Evolutionary conservation across 257 asterid species (phyloP), one percentile per base, ranked within the genome.

Genomic region (Lithospermum erythrorhizon): DNA sequence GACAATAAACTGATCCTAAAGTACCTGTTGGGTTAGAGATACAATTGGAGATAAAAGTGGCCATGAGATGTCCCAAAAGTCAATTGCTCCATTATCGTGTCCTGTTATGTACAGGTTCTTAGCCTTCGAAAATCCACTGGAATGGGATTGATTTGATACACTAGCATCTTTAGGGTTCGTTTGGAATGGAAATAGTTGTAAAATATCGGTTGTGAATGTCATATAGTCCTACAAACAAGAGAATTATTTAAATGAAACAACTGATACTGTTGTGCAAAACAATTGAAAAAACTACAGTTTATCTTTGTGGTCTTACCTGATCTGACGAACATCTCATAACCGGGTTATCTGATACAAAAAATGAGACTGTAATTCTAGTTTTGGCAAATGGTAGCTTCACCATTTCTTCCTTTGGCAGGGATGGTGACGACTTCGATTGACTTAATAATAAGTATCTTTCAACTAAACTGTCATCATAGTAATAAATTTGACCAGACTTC

Each of bases 11-110:
- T 55, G 35, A 6, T 41, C 20, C 9, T 60, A 17, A 57, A 59
- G 1, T 65, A 87, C 98, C 96, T 91, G 96, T 61, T 83, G 96
- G 66, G 84, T 76, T 61, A 86, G 61, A 41, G 90, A 82, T 58
- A 81, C 82, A 61, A 84, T 59, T 59, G 88, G 93, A 66, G 78
- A 81, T 55, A 89, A 62, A 68, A 87, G 87, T 15, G 96, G 93
- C 74, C 93, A 78, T 17, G 96, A 76, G 61, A 83, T 87, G 73
- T 88, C 96, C 98, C 98, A 91, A 75, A 88, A 81, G 63, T 84
- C 88, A 61, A 88, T 77, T 57, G 81, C 79, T 61, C 98, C 98
- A 68, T 83, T 79, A 65, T 71, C 66, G 65, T 91, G 95, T 49
- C 98, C 98, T 21, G 95, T 86, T 60, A 91, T 69, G 66, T 77